Evolutionary conservation across 306 rosid species (phyloP), one percentile per base, ranked within the genome.

Genomic region (Quercus cerris): DNA sequence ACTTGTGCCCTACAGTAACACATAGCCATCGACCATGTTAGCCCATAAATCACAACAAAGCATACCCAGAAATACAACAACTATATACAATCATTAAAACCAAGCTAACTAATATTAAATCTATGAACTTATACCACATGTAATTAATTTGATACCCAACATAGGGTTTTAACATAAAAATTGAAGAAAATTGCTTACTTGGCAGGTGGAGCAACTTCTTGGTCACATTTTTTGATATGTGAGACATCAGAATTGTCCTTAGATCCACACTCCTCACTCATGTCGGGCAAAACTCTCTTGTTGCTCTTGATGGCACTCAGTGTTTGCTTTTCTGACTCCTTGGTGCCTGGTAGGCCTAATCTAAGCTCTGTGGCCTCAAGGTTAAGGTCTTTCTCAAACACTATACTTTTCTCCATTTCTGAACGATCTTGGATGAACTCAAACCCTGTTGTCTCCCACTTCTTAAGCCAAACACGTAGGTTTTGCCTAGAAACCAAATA

Each of bases 281-380:
- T 11, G 49, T 77, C 70, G 23, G 81, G 62, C 59, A 82, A 57
- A 33, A 85, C 70, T 82, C 90, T 86, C 77, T 88, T 86, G 84
- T 82, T 82, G 80, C 67, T 59, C 75, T 15, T 78, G 55, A 19
- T 6, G 35, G 35, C 12, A 25, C 13, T 28, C 9, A 82, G 30
- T 58, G 63, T 46, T 51, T 73, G 79, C 68, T 61, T 54, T 18
- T 78, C 69, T 25, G 70, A 28, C 12, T 71, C 73, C 11, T 78
- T 61, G 44, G 63, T 76, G 25, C 80, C 88, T 2, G 82, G 90
- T 1, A 84, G 70, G 15, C 90, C 90, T 55, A 87, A 41, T 49
- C 84, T 71, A 4, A 84, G 92, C 92, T 86, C 90, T 7, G 90
- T 89, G 8, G 90, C 92, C 41, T 86, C 90, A 57, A 88, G 73